Percentiles rank a stretch among this genome's conserved stretches.
Conservation (phyloP, 306 rosid genomes). For the Medicago arabica region DNA sequence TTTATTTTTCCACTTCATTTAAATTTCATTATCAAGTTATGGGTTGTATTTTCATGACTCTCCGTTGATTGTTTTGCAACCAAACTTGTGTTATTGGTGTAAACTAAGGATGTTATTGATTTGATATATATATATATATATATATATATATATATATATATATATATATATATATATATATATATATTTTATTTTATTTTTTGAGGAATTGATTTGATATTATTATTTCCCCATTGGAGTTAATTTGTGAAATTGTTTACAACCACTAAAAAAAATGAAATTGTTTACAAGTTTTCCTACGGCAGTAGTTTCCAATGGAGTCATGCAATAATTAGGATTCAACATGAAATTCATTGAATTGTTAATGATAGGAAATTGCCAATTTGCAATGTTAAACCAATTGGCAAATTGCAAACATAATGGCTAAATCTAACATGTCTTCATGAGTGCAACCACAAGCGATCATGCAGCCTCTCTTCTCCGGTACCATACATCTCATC, state of each 20-base stretch:
- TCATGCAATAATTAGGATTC: conserved; percentile 7
- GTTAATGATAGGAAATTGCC: conserved; percentile 6
- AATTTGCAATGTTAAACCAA: conserved; percentile 20
- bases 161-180: no score
- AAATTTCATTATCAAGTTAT: conserved; percentile 8
- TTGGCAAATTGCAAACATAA: conserved; percentile 31
- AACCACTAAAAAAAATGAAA: background rate
- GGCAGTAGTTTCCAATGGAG: background rate
- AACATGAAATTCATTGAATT: background rate
- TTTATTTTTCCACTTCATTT: conserved; percentile 28
- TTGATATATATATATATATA: no score
- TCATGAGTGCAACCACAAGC: conserved; percentile 55
- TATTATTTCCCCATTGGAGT: background rate
- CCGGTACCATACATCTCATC: conserved; percentile 68
- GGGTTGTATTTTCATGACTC: background rate
- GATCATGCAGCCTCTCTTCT: conserved; percentile 56
- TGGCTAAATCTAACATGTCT: conserved; percentile 2
- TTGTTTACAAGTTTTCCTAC: conserved; percentile 6
- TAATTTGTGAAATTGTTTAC: conserved; percentile 18
- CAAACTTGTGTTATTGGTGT: conserved; percentile 35
- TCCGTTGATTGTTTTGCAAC: conserved; percentile 22
- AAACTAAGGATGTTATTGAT: conserved; percentile 26
- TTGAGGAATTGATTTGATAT: background rate
- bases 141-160: no score
- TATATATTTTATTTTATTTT: no score